A percentile compares a stretch with the other conserved stretches of the same genome.
Conservation (phyloP, 306 rosid species). For the Vigna mungo region DNA sequence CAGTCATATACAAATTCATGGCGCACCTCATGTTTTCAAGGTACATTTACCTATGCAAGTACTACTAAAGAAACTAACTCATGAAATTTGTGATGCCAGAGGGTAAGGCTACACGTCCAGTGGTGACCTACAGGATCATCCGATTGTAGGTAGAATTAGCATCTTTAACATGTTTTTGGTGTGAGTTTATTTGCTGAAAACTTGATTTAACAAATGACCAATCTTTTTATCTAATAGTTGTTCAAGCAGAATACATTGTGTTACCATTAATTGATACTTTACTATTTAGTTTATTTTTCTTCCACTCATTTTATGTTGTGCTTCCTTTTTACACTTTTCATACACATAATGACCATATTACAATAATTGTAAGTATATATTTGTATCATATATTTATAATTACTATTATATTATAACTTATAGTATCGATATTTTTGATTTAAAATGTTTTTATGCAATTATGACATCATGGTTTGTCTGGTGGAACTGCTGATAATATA, state of each 20-base stretch:
- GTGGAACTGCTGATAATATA: neutral
- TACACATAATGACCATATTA: neutral
- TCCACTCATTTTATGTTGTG: neutral
- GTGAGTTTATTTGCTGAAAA: conserved; percentile 41
- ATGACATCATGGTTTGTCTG: conserved; percentile 10
- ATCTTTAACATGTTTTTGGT: conserved; percentile 37
- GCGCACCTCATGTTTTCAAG: conserved; percentile 84
- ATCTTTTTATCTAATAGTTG: conserved; percentile 1
- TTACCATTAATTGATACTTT: neutral
- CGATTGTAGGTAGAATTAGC: conserved; percentile 54
- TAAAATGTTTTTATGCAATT: conserved; percentile 17
- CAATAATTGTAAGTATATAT: conserved; percentile 7
- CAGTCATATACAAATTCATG: conserved; percentile 74
- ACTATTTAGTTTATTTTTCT: conserved; percentile 13
- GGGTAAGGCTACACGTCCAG: conserved; percentile 52
- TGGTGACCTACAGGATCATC: conserved; percentile 52
- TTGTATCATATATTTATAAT: conserved; percentile 1
- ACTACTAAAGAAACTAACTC: conserved; percentile 43
- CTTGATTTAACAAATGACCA: conserved; percentile 17
- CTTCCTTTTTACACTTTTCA: neutral
- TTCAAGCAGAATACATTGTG: neutral
- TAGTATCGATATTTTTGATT: neutral
- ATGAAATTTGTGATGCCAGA: conserved; percentile 51
- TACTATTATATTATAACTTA: neutral
- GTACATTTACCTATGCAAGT: conserved; percentile 47